Evolutionary conservation across 805 yeast species (phyloP), one percentile per base, ranked within the genome.

Genomic region (Starmera pachycereana): DNA sequence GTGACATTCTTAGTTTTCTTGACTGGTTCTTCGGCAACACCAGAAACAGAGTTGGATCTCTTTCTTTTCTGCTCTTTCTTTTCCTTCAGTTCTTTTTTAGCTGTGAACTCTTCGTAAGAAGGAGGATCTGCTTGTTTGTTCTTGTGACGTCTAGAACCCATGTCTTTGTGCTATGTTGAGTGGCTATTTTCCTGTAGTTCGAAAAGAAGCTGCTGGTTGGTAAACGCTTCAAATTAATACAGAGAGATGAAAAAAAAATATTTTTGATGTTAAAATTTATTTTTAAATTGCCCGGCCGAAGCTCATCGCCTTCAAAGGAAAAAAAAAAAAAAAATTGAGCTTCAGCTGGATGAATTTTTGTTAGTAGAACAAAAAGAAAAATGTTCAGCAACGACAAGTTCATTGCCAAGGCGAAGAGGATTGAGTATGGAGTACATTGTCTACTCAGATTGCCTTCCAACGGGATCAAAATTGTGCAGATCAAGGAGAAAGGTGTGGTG

Each of bases 61-160:
- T 56, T 54, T 45, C 53, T 50, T 56, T 57, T 59, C 41, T 60
- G 60, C 43, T 56, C 60, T 40, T 57, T 61, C 45, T 54, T 57
- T 37, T 55, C 58, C 38, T 66, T 69, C 45, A 53, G 57, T 37
- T 55, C 58, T 38, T 66, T 69, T 52, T 65, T 74, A 45, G 71
- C 70, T 49, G 76, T 76, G 60, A 89, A 80, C 54, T 90, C 96
- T 35, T 90, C 97, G 46, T 80, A 68, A 6, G 88, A 58, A 30
- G 96, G 96, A 50, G 97, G 97, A 43, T 74, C 84, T 36, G 87
- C 92, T 66, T 90, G 97, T 71, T 86, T 90, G 54, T 86, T 82
- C 63, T 82, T 87, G 43, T 86, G 85, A 69, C 85, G 81, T 75
- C 96, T 82, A 45, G 66, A 64, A 61, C 97, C 97, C 95, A 89